phyloP scores from a whole-genome alignment of 768 basidiomycete species.

The Hypholoma sublateritium region DNA sequence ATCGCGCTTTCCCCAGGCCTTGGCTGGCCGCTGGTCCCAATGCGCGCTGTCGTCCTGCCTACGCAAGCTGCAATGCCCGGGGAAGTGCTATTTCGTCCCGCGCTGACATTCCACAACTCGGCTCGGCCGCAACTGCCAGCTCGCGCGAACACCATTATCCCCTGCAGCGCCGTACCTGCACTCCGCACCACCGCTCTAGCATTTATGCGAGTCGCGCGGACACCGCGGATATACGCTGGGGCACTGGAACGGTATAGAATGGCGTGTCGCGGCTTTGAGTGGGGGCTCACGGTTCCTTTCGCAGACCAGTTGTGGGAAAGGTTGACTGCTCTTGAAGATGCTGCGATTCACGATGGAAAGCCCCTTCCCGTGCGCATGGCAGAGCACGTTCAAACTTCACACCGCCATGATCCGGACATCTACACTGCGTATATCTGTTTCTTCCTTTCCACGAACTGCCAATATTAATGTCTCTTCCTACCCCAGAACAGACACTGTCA shows the following conservation, averaged over 20 bases:
- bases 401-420: slow-evolving; percentile 65
- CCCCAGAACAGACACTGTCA: slow-evolving; percentile 46
- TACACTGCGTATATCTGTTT: slow-evolving; percentile 46
- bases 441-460: neutral
- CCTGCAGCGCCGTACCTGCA: too few relatives aligned
- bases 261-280: slow-evolving; percentile 42
- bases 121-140: too few relatives aligned
- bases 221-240: slow-evolving; percentile 58
- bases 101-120: too few relatives aligned
- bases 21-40: too few relatives aligned
- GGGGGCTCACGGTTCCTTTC: slow-evolving; percentile 47
- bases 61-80: too few relatives aligned
- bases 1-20: too few relatives aligned
- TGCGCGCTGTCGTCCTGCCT: too few relatives aligned
- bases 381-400: too few relatives aligned
- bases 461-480: slow-evolving; percentile 4
- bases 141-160: too few relatives aligned
- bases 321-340: slow-evolving; percentile 54
- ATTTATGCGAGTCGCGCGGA: too few relatives aligned
- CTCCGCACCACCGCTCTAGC: too few relatives aligned
- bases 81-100: too few relatives aligned
- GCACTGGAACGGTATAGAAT: slow-evolving; percentile 66
- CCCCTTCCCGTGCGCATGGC: slow-evolving; percentile 46
- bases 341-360: slow-evolving; percentile 27
- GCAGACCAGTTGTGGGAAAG: slow-evolving; percentile 65